Base-by-base conservation (phyloP, 2,329 filamentous ascomycete genomes). In the Hirsutella rhossiliensis region DNA sequence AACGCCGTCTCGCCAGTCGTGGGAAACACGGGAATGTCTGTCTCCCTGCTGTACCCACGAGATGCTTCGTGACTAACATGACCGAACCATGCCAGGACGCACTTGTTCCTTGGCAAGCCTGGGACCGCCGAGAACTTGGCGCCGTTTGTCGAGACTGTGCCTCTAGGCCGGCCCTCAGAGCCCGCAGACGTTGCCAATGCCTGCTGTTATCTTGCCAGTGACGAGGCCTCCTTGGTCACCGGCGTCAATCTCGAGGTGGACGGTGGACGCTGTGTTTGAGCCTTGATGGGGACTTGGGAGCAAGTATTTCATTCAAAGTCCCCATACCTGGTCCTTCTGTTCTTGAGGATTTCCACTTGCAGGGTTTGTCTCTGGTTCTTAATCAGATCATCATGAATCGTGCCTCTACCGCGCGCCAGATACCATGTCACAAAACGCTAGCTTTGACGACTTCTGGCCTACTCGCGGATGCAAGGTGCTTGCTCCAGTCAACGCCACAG, bases 221-320 rank as follows among this genome's bases (percentile, higher is more conserved):
- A 86, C 27, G 84, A 87, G 55, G 80, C 78, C 0, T 70, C 67
- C 3, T 87, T 87, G 53, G 75, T 88, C 49, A 86, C 82, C 0
- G 84, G 83, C 0, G 71, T 80, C n/a, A 80, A 83, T 49, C 64
- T 87, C 48, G 75, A 84, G 44, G 56, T 59, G 13, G 56, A 60
- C 20, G 55, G 58, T 5, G 58, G 55, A n/a, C 50, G 54, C 13
- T 59, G 55, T 32, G 53, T 58, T 6, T 58, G 42, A 48, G 30
- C 17, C 9, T 17, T 3, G n/a, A 18, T 17, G 17, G 15, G n/a
- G n/a, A 17, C 5, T 17, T 32, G 17, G 3, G 8, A 11, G 34
- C 9, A 5, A 9, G 34, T 13, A 17, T 17, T 17, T n/a, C 9
- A 17, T 37, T 17, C 9, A 17, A 37, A 9, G 9, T 7, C 6